Conservation (phyloP, 192 early-diverging fungal genomes). For the Rhizophlyctis rosea region DNA sequence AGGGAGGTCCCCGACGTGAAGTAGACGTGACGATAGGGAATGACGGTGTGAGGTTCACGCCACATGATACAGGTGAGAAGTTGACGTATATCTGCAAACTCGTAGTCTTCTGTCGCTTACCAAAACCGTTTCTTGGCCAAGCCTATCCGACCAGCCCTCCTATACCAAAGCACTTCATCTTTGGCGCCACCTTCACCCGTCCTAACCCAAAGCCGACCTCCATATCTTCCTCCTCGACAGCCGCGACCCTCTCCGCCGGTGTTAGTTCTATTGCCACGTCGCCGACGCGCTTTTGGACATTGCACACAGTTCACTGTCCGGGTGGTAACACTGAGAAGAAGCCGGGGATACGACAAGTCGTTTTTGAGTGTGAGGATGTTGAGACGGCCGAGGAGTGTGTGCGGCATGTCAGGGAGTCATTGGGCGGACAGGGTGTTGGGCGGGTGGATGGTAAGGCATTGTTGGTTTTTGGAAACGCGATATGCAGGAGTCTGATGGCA, state of each 20-base stretch:
- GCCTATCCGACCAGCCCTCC: no score
- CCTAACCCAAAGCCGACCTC: not conserved
- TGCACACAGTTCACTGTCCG: constrained; percentile 11
- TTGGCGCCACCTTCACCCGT: constrained; percentile 8
- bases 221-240: constrained; percentile 2
- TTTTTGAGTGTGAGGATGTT: constrained; percentile 14
- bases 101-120: no score
- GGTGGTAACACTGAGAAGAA: constrained; percentile 6
- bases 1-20: no score
- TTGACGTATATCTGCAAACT: no score
- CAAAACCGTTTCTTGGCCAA: no score
- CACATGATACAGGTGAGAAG: no score
- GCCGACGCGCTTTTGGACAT: constrained; percentile 4
- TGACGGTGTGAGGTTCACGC: no score
- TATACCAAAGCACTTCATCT: no score
- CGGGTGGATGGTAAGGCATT: no score
- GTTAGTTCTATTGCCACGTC: not conserved
- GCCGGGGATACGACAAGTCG: constrained; percentile 18
- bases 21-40: no score
- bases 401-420: constrained; percentile 6
- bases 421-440: no score
- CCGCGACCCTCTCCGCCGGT: not conserved
- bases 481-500: not conserved
- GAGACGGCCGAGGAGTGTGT: constrained; percentile 12
- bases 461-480: not conserved